phyloP scores from a whole-genome alignment of 1,284 basidiomycete species.

The Xerocomus amazonicus region DNA sequence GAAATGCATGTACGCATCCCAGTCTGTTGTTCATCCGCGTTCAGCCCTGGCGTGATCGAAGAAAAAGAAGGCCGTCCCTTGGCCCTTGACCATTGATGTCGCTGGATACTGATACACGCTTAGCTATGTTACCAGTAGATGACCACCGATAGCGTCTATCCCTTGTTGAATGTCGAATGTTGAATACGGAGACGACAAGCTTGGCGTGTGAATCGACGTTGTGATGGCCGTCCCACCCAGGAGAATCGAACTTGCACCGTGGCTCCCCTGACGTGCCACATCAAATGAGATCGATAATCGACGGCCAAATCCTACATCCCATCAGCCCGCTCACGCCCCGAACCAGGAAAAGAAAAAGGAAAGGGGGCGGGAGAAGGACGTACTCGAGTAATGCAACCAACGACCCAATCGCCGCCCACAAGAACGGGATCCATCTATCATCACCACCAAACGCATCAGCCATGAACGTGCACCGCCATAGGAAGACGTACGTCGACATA shows the following conservation, averaged over 20 bases:
- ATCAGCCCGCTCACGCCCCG: conserved; percentile 4
- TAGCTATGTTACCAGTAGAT: too few species aligned
- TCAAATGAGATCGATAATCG: conserved; percentile 50
- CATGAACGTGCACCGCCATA: neutral
- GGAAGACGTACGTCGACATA: conserved; percentile 69
- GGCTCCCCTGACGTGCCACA: neutral
- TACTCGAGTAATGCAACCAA: conserved; percentile 67
- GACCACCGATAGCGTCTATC: too few species aligned
- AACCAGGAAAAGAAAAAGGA: neutral
- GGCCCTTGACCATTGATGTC: too few species aligned
- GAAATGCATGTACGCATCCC: neutral
- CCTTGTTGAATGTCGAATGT: too few species aligned
- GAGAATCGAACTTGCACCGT: too few species aligned
- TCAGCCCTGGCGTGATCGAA: neutral
- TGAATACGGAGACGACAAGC: too few species aligned
- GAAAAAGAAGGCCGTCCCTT: neutral
- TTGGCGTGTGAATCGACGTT: too few species aligned
- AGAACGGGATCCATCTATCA: conserved; percentile 75
- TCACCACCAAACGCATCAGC: neutral
- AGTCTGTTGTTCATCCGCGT: too few species aligned
- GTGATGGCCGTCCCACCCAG: too few species aligned
- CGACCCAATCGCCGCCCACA: conserved; percentile 70
- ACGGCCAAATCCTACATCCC: conserved; percentile 47
- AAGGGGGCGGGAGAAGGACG: conserved; percentile 5
- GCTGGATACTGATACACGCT: too few species aligned